Conservation (phyloP, 2,329 filamentous ascomycete genomes). For the Cercospora canescens region DNA sequence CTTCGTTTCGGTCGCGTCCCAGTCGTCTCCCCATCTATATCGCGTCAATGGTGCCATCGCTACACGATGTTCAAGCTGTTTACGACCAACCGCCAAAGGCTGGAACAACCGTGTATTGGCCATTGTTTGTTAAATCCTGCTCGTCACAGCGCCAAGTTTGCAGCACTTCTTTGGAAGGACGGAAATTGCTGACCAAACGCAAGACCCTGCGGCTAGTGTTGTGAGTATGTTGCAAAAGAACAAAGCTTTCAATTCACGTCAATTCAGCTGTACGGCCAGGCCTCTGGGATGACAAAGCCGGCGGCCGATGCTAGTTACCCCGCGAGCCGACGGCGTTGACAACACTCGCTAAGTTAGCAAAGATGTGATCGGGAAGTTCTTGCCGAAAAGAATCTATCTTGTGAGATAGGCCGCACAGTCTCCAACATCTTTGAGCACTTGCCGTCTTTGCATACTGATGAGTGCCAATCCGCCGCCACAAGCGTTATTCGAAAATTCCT, state of each 20-base stretch:
- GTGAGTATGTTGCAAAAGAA: too few species aligned
- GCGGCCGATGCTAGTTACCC: not conserved
- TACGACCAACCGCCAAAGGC: conserved; percentile 45
- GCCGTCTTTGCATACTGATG: too few species aligned
- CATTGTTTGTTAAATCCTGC: not conserved
- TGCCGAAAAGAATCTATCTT: not conserved
- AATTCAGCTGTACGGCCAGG: not conserved
- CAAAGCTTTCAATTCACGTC: too few species aligned
- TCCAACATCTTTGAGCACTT: too few species aligned
- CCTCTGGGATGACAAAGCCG: not conserved
- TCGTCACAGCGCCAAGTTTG: too few species aligned
- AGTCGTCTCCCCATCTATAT: not conserved
- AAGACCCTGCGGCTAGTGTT: too few species aligned
- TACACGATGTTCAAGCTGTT: conserved; percentile 48
- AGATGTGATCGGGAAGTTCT: not conserved
- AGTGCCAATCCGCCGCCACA: too few species aligned
- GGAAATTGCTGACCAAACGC: too few species aligned
- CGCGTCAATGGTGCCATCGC: conserved; percentile 58
- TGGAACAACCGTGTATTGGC: conserved; percentile 27
- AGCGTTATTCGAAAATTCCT: too few species aligned
- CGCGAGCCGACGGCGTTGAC: not conserved
- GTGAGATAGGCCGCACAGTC: not conserved
- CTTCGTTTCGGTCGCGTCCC: conserved; percentile 38
- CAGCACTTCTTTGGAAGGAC: too few species aligned
- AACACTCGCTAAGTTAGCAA: not conserved